These are phyloP conservation scores for Xerocomus brunneocitrinus DNA, from an alignment of 768 basidiomycete genomes.

Conservation along the genomic window DNA sequence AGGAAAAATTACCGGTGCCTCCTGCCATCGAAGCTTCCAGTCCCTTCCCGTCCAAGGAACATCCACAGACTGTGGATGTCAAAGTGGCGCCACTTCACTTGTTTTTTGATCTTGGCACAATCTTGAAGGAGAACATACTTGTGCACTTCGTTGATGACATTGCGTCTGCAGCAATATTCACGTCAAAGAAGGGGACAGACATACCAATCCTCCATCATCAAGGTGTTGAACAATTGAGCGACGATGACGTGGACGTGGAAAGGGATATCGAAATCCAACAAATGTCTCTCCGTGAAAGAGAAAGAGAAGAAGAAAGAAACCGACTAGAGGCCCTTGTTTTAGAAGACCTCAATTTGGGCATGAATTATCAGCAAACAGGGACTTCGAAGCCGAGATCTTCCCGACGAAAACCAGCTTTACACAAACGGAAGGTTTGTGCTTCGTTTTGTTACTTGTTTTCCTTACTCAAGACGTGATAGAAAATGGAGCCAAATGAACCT, in stretches of 20 bases:
- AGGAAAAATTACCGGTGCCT: constrained; percentile 7
- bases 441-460: not conserved
- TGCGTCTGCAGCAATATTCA: constrained; percentile 17
- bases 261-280: constrained; percentile 26
- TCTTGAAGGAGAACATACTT: constrained; percentile 36
- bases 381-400: constrained; percentile 5
- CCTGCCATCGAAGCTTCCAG: constrained; percentile 21
- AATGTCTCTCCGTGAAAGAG: constrained; percentile 12
- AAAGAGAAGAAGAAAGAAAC: constrained; percentile 36
- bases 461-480: constrained; percentile 12
- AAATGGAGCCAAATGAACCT: constrained; percentile 1
- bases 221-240: constrained; percentile 3
- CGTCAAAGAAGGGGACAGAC: constrained; percentile 1
- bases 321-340: constrained; percentile 49
- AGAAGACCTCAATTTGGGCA: constrained; percentile 54
- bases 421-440: constrained; percentile 16
- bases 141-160: constrained; percentile 49
- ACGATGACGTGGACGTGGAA: constrained; percentile 12
- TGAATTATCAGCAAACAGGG: constrained; percentile 37
- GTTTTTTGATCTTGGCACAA: constrained; percentile 62
- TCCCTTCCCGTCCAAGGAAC: constrained; percentile 1
- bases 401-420: constrained; percentile 1
- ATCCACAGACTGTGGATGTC: constrained; percentile 24
- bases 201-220: not conserved
- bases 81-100: constrained; percentile 62